Percentiles rank a stretch among this genome's conserved stretches.
These are phyloP conservation scores for Trametes cubensis DNA, from an alignment of 768 basidiomycete genomes.

Conservation along the genomic window DNA sequence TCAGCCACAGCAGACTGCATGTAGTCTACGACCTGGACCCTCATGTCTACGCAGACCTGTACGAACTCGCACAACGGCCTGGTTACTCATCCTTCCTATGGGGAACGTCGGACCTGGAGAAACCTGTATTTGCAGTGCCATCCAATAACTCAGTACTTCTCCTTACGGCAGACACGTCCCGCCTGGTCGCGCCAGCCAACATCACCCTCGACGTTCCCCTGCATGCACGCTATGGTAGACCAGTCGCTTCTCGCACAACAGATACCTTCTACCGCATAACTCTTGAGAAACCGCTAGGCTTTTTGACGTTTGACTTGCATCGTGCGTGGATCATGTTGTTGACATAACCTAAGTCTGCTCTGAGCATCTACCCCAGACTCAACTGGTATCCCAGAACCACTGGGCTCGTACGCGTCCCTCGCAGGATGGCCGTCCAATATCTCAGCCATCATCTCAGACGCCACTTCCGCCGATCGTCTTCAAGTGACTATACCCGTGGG, in stretches of 20 bases:
- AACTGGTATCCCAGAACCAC: neutral
- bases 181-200: neutral
- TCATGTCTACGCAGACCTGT: constrained; percentile 46
- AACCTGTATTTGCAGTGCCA: constrained; percentile 43
- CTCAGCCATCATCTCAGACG: constrained; percentile 10
- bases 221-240: constrained; percentile 47
- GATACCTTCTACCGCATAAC: constrained; percentile 27
- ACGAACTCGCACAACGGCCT: constrained; percentile 42
- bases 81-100: constrained; percentile 38
- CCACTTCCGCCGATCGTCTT: constrained; percentile 10
- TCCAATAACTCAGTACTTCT: constrained; percentile 33
- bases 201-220: constrained; percentile 42
- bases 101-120: constrained; percentile 46
- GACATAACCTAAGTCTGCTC: neutral
- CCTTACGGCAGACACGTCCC: constrained; percentile 31
- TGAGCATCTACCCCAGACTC: neutral
- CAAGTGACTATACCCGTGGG: constrained; percentile 40
- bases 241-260: constrained; percentile 18
- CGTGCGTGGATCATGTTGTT: constrained; percentile 7
- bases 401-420: constrained; percentile 13
- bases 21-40: constrained; percentile 42
- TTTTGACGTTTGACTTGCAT: constrained; percentile 36
- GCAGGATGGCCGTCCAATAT: constrained; percentile 6
- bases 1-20: constrained; percentile 33
- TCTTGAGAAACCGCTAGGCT: constrained; percentile 34